Evolutionary conservation across 495 filamentous ascomycete species (phyloP), one percentile per base, ranked within the genome.

Genomic region (Hypoxylon cercidicola): DNA sequence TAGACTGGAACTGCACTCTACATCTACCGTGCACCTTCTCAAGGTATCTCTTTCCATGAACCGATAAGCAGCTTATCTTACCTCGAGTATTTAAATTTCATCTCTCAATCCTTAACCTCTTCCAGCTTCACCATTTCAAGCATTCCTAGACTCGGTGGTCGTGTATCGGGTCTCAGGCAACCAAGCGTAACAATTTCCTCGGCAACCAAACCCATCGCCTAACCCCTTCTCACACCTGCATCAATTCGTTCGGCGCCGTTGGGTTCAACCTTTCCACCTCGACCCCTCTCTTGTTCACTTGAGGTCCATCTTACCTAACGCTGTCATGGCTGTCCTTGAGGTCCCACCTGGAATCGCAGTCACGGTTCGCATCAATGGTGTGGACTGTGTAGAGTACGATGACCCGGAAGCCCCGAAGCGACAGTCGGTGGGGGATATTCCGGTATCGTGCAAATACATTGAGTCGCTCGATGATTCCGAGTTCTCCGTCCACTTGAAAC

Each of bases 301-400:
- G 34, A 3, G 10, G 34, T 12, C 2, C 34, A 3, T 3, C 10
- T 12, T 19, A 41, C 13, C 11, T 12, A 15, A 1, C 12, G n/a
- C 11, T 23, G 63, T 35, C 19, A 77, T 78, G 74, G 74, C 76
- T 1, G 62, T 78, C 34, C 43, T 73, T 15, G 12, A 66, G 15
- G 68, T 51, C 9, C 15, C 73, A 9, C 68, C 71, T 1, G 65
- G 72, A 9, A 0, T 75, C 16, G 35, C 66, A 52, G 68, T 70
- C 13, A 63, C 58, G 19, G 56, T 76, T 16, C 34, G 58, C 13
- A 64, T 66, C 12, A 50, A 71, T 18, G 40, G 35, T 9, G 28
- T 44, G 9, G 35, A 55, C 5, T 56, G 74, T 15, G 16, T 20
- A 0, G 75, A 77, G 50, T 71, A 72, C 12, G 60, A 64, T 4